Evolutionary conservation across 176 grass and related monocot genomes (phyloP).

Genomic region (Panicum miliaceum): DNA sequence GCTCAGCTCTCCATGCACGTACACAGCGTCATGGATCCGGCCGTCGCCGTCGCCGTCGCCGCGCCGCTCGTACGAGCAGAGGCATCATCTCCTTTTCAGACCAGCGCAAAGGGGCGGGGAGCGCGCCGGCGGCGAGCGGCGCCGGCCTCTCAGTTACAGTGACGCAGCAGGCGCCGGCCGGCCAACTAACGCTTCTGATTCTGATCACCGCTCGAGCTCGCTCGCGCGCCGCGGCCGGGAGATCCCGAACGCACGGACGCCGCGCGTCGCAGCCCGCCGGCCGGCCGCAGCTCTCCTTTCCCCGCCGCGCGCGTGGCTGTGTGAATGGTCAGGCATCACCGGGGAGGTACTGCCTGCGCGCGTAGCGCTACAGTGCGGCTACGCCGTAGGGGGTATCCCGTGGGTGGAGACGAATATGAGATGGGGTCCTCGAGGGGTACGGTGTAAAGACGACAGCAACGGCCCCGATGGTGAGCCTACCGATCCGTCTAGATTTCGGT

Average conservation of each 20-base stretch:
- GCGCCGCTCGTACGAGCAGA: not conserved
- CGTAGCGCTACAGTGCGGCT: slow-evolving; percentile 44
- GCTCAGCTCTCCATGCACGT: not conserved
- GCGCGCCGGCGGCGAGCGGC: slow-evolving; percentile 18
- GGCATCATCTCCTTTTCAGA: slow-evolving; percentile 10
- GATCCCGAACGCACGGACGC: not conserved
- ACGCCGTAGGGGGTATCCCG: slow-evolving; percentile 4
- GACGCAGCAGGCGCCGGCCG: not conserved
- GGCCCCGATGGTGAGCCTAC: not conserved
- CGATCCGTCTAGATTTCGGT: not conserved
- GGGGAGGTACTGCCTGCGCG: not conserved
- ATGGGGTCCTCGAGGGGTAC: not conserved
- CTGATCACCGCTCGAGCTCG: slow-evolving; percentile 3
- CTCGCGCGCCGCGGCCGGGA: not conserved
- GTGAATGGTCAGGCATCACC: slow-evolving; percentile 36
- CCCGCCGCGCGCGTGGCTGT: not conserved
- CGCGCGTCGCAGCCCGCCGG: not conserved
- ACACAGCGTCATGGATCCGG: not conserved
- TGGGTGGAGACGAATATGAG: slow-evolving; percentile 35
- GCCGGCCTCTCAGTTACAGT: slow-evolving; percentile 26
- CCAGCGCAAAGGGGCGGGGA: not conserved
- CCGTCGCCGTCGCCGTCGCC: not conserved
- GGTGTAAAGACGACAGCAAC: slow-evolving; percentile 30
- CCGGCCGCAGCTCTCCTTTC: not conserved
- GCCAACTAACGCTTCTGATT: not conserved